Evolutionary conservation across 2,329 filamentous ascomycete genomes (phyloP).

Genomic region (Colletotrichum liaoningense): DNA sequence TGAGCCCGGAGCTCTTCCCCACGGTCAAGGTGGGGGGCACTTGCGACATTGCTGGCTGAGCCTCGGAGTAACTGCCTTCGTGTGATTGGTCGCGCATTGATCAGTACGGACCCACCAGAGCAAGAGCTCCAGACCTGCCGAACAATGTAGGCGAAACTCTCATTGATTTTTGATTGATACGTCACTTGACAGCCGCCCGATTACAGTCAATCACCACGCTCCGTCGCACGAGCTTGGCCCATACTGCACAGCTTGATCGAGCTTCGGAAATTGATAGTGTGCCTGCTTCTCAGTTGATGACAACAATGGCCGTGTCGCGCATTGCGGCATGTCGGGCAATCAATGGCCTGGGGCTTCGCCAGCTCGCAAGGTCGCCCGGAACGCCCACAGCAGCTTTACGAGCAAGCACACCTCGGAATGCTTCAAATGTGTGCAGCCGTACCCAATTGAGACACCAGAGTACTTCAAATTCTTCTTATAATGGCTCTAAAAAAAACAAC

Average conservation of each 20-base stretch:
- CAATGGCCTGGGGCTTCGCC: conserved; percentile 13
- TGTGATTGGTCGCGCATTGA: conserved; percentile 19
- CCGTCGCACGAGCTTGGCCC: neutral
- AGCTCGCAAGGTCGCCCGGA: neutral
- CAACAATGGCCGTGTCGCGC: conserved; percentile 30
- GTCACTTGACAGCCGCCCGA: conserved; percentile 7
- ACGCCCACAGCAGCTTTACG: neutral
- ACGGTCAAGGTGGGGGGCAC: conserved; percentile 23
- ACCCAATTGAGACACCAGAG: conserved; percentile 19
- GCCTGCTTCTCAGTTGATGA: neutral
- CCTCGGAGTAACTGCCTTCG: conserved; percentile 11
- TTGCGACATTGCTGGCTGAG: conserved; percentile 5
- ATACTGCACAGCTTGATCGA: neutral
- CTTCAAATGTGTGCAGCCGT: neutral
- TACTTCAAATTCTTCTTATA: neutral
- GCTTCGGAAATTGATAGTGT: too few species aligned
- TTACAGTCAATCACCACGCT: neutral
- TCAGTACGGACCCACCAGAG: conserved; percentile 9
- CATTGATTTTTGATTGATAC: conserved; percentile 18
- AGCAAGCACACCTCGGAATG: neutral
- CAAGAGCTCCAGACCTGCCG: conserved; percentile 20
- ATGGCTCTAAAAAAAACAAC: conserved; percentile 34
- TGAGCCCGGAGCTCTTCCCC: conserved; percentile 27
- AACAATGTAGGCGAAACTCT: neutral
- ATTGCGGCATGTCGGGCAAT: conserved; percentile 26